Evolutionary conservation across 352 stramenopile genomes (phyloP), one percentile per base, ranked within the genome.

Genomic region (Globisporangium spiculum): DNA sequence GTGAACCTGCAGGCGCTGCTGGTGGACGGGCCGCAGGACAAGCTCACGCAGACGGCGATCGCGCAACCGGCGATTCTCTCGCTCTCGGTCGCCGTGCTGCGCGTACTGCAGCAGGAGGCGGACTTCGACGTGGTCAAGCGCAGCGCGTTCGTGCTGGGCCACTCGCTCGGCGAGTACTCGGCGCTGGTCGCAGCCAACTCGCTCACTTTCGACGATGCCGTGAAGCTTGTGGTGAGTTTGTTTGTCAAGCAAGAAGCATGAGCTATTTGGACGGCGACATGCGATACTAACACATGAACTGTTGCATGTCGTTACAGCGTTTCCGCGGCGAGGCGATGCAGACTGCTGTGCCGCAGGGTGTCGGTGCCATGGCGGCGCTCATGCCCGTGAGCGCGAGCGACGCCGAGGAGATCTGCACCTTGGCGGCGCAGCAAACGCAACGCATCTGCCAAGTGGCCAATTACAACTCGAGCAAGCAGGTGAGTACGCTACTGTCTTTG

Each of bases 391-490:
- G 67, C 27, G 59, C 73, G 12, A 58, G 74, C 38, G 84, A 81
- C 32, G 82, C 80, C 38, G 80, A 93, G 46, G 73, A 80, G 16
- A 75, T 92, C 66, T 93, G 83, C 66, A 65, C 65, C 38, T 55
- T 78, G 48, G 80, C 80, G 5, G 73, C 79, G 14, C 57, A 65
- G 1, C 67, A 73, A 58, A 77, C 78, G 0, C 62, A 68, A 16
- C 77, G 74, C 41, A 76, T 88, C 7, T 96, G 88, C 66, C 75
- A 91, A 66, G 86, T 96, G 46, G 88, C 89, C 66, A 97, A 97
- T 76, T 93, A 94, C 77, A 97, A 97, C 77, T 94, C 86, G 10
- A 91, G 70, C 71, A 93, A 92, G 74, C 89, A 97, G 80, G 84
- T 84, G 32, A 12, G 32, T 38, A 38, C 12, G 36, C 36, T 44